A percentile compares a stretch with the other conserved stretches of the same genome.
Conservation (phyloP, 2,329 filamentous ascomycete genomes). For the Periconia sp. region DNA sequence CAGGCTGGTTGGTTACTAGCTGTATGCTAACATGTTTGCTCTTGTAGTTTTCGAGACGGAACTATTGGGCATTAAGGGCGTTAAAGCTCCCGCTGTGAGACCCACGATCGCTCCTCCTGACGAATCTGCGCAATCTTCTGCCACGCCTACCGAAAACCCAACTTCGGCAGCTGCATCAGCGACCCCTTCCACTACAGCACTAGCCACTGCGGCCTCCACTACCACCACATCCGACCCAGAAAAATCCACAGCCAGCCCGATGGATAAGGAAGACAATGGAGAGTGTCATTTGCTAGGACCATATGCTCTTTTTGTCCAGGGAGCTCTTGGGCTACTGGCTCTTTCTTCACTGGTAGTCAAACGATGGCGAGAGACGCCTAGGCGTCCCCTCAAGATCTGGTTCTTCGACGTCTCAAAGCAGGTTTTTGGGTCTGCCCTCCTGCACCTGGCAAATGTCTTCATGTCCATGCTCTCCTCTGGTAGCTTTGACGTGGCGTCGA, state of each 20-base stretch:
- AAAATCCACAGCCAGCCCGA: conserved; percentile 26
- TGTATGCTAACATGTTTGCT: conserved; percentile 12
- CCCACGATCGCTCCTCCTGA: conserved; percentile 15
- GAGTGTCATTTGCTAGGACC: conserved; percentile 87
- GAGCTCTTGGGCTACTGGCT: conserved; percentile 79
- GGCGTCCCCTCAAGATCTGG: conserved; percentile 94
- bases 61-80: conserved; percentile 74
- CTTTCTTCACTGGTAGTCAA: conserved; percentile 89
- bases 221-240: conserved; percentile 14
- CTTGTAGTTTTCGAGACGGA: conserved; percentile 83
- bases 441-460: conserved; percentile 89
- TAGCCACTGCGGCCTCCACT: conserved; percentile 14
- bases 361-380: conserved; percentile 86
- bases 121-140: conserved; percentile 8
- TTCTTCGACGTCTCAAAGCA: conserved; percentile 98
- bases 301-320: conserved; percentile 89
- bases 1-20: background rate
- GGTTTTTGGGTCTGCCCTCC: conserved; percentile 87
- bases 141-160: conserved; percentile 3
- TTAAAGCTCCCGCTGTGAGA: conserved; percentile 18
- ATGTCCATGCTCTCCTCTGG: conserved; percentile 96
- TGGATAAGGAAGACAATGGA: conserved; percentile 55
- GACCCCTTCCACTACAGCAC: conserved; percentile 4
- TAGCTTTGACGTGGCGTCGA: conserved; percentile 68
- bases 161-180: conserved; percentile 7